Evolutionary conservation across 1,284 basidiomycete genomes (phyloP), one percentile per base, ranked within the genome.

Genomic region (Inonotus obliquus): DNA sequence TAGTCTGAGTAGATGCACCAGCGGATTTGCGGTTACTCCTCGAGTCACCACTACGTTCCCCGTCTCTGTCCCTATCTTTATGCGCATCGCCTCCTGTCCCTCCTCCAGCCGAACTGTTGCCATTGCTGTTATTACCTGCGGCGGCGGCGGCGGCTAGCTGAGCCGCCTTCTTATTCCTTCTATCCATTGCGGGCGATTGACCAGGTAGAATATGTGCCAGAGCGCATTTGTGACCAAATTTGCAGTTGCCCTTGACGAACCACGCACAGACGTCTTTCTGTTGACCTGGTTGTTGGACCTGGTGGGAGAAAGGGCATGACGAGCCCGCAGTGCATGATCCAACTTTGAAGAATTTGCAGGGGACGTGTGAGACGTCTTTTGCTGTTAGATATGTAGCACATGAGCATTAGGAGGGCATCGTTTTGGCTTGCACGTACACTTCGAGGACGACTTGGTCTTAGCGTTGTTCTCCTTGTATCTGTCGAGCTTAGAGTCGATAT

Each of bases 311-410:
- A 29, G 94, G 94, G 74, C 96, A 98, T 25, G 91, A 90, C n/a
- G 91, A 81, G 49, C 96, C 96, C 25, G 96, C 96, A 11, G 95
- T 96, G 76, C 96, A 96, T 27, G 87, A 89, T 38, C 93, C 91
- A 64, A 92, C 91, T 73, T 91, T 94, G 86, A 90, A 98, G 83
- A 99, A 98, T 77, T 97, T 94, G 81, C 96, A 99, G 2, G 96
- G 96, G 27, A 99, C 96, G 79, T 98, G 96, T 11, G 92, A 93
- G 59, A 98, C 83, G 72, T 95, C 93, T 73, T 95, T 93, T 57
- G 86, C 89, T 86, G 74, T 19, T 45, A 23, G 17, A 32, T 32
- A 38, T 52, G 49, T 60, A 48, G 32, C 32, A n/a, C 25, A 55
- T 21, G 37, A 21, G 23, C 29, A n/a, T 44, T 44, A 44, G 41